Conservation (phyloP, 176 grass and related monocot species). For the Eleusine indica region DNA sequence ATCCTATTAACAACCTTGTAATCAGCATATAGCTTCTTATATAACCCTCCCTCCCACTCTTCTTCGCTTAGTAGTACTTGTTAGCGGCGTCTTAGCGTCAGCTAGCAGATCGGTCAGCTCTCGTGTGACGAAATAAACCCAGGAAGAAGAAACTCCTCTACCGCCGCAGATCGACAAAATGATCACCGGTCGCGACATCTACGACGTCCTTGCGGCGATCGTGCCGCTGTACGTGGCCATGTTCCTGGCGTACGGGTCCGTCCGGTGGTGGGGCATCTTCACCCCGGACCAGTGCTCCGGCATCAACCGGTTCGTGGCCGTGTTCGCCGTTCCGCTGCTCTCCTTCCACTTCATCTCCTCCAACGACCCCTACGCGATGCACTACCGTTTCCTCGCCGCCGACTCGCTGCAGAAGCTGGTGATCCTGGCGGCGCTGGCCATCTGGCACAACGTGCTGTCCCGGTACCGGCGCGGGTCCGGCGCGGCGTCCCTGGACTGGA, state of each 20-base stretch:
- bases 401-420: slow-evolving; percentile 93
- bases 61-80: slow-evolving; percentile 6
- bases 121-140: too few species aligned
- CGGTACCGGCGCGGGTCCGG: slow-evolving; percentile 48
- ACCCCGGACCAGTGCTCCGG: slow-evolving; percentile 89
- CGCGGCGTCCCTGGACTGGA: slow-evolving; percentile 67
- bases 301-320: slow-evolving; percentile 98
- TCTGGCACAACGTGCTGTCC: slow-evolving; percentile 77
- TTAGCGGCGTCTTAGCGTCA: background rate
- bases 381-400: slow-evolving; percentile 91
- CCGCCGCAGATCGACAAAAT: slow-evolving; percentile 30
- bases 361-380: slow-evolving; percentile 92
- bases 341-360: slow-evolving; percentile 99
- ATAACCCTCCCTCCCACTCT: slow-evolving; percentile 32
- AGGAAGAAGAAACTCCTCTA: too few species aligned
- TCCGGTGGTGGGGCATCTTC: slow-evolving; percentile 97
- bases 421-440: slow-evolving; percentile 70
- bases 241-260: slow-evolving; percentile 91
- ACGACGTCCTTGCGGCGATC: slow-evolving; percentile 85
- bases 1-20: background rate
- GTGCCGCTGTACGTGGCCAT: slow-evolving; percentile 98
- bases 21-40: slow-evolving; percentile 19
- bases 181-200: slow-evolving; percentile 95
- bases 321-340: slow-evolving; percentile 93
- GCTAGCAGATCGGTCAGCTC: background rate